Conservation (phyloP, 768 basidiomycete species). For the Calocybe indica region DNA sequence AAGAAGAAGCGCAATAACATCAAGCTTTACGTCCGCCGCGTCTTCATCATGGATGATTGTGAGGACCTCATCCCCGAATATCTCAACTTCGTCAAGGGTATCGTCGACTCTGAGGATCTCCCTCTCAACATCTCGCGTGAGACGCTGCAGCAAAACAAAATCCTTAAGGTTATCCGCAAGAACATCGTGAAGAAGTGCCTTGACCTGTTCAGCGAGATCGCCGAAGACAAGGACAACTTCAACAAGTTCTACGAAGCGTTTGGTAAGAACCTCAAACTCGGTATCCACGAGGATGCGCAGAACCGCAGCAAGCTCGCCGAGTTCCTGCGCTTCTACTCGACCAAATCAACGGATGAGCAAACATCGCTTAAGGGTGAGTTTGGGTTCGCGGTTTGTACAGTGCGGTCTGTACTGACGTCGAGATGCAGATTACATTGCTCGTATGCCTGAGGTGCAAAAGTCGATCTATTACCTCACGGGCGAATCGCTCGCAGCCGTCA, state of each 20-base stretch:
- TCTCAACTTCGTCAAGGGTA: conserved; percentile 99
- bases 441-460: conserved; percentile 98
- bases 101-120: conserved; percentile 99
- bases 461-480: conserved; percentile 99
- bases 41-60: conserved; percentile 99
- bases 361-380: conserved; percentile 84
- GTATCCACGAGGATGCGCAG: conserved; percentile 98
- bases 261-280: conserved; percentile 99
- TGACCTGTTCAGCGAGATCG: conserved; percentile 92
- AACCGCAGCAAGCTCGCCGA: conserved; percentile 99
- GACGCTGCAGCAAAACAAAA: conserved; percentile 99
- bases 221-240: conserved; percentile 99
- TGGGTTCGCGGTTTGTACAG: neutral
- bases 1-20: conserved; percentile 99
- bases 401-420: neutral
- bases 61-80: conserved; percentile 99
- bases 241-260: conserved; percentile 96
- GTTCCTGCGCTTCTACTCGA: conserved; percentile 97
- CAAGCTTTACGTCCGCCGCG: conserved; percentile 99
- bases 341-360: conserved; percentile 86
- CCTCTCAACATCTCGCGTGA: conserved; percentile 99
- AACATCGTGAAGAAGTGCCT: conserved; percentile 98
- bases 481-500: conserved; percentile 86
- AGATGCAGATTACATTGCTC: conserved; percentile 89
- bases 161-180: conserved; percentile 99